These are phyloP conservation scores for Populus trichocarpa DNA, from an alignment of 441 rosid species.

Conservation along the genomic window DNA sequence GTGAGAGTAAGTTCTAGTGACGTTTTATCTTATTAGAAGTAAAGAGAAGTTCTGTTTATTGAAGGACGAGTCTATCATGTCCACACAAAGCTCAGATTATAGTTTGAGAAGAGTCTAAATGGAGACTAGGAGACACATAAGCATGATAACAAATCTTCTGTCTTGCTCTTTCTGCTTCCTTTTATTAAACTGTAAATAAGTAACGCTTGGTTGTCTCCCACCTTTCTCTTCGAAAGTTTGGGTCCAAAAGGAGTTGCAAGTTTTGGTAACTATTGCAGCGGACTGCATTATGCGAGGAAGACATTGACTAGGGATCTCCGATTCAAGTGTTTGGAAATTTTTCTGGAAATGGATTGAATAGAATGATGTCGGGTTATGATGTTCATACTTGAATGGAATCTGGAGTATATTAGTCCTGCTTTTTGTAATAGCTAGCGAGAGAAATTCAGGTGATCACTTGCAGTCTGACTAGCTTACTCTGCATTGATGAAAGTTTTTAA, in stretches of 20 bases:
- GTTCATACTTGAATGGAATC: neutral
- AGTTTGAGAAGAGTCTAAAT: neutral
- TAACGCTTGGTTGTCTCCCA: neutral
- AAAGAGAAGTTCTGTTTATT: neutral
- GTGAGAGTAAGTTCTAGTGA: neutral
- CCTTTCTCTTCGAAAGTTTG: neutral
- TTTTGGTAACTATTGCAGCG: neutral
- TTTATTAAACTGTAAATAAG: neutral
- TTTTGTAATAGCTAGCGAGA: neutral
- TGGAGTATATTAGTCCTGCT: neutral
- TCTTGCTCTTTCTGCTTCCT: neutral
- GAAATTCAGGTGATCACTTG: neutral
- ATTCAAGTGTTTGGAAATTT: neutral
- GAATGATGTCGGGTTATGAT: neutral
- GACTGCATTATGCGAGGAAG: neutral
- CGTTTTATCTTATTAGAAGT: neutral
- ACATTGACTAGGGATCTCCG: neutral
- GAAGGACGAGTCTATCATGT: neutral
- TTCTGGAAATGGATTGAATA: neutral
- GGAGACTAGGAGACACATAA: neutral
- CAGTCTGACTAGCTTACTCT: neutral
- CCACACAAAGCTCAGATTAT: neutral
- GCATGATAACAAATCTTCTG: neutral
- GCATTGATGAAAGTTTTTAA: neutral
- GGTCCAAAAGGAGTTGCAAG: neutral